Percentiles rank a stretch among this genome's conserved stretches.
Evolutionary conservation across 1,284 basidiomycete genomes (phyloP).

Genomic region (Sutorius eximius): DNA sequence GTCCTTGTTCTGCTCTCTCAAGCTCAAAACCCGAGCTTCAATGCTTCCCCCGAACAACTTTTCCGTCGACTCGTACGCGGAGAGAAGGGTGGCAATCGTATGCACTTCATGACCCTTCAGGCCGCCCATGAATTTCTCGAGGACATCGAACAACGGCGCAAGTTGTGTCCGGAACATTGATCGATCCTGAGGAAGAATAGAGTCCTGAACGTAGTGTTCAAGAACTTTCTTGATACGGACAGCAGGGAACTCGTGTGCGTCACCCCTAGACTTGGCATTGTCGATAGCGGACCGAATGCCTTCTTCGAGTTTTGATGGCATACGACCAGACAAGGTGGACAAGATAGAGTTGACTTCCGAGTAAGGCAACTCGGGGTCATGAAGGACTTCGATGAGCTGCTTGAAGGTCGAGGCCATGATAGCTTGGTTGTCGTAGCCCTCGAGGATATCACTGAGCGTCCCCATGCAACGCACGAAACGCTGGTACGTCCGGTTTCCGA

Average conservation of each 20-base stretch:
- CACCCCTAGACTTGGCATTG: slow-evolving; percentile 66
- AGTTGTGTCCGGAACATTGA: slow-evolving; percentile 77
- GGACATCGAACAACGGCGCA: slow-evolving; percentile 69
- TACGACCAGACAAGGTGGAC: slow-evolving; percentile 88
- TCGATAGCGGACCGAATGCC: slow-evolving; percentile 81
- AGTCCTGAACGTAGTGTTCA: slow-evolving; percentile 84
- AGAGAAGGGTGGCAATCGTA: slow-evolving; percentile 71
- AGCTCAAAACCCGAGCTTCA: slow-evolving; percentile 87
- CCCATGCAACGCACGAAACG: slow-evolving; percentile 76
- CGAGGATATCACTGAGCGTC: slow-evolving; percentile 89
- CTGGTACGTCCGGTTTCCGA: slow-evolving; percentile 92
- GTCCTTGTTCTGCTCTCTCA: slow-evolving; percentile 92
- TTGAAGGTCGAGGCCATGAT: slow-evolving; percentile 83
- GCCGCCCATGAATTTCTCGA: slow-evolving; percentile 83
- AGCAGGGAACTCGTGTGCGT: slow-evolving; percentile 83
- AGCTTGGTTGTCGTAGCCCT: slow-evolving; percentile 92
- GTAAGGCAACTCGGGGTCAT: slow-evolving; percentile 88
- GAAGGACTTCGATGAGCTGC: slow-evolving; percentile 77
- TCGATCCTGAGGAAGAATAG: slow-evolving; percentile 76
- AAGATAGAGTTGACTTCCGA: slow-evolving; percentile 84
- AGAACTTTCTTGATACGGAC: slow-evolving; percentile 79
- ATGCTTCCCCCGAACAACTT: slow-evolving; percentile 91
- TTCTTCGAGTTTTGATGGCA: slow-evolving; percentile 91
- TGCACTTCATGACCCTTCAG: slow-evolving; percentile 87
- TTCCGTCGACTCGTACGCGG: slow-evolving; percentile 82